Evolutionary conservation across 768 basidiomycete genomes (phyloP), one percentile per base, ranked within the genome.

Genomic region (Podaxis sp.): DNA sequence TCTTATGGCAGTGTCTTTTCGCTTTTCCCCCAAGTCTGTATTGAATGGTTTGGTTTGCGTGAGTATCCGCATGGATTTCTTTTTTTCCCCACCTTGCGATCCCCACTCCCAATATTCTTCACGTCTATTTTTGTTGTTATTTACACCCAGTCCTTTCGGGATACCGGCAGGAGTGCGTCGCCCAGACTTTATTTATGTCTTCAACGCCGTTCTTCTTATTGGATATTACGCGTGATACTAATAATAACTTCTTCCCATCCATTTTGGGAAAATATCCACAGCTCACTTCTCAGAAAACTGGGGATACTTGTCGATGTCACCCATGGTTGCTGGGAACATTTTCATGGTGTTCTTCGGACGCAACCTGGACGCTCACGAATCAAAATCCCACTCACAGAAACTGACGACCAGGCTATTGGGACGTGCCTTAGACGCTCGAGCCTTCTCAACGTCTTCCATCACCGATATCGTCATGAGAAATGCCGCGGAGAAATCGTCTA

Each of bases 1-100:
- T 86, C 87, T 0, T 90, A 95, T 67, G 93, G 93, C 3, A 81
- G 84, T 54, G 74, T 77, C 59, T 94, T 92, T 70, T 90, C 89
- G 2, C 76, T 90, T 48, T 81, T 84, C 69, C 91, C 92, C 0
- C 86, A 88, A n/a, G 80, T 96, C 33, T 80, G 85, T 57, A 81
- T 95, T 26, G 95, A 96, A 67, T 95, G 92, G 92, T 96, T 95
- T 67, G 94, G 94, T 6, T 79, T 96, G 69, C 78, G 92, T 92
- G 68, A 69, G 90, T 85, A 2, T 51, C 48, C 2, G 28, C 39
- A 59, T 49, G 19, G 33, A 28, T 48, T 51, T 36, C 11, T 28
- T 19, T 7, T 28, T 7, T 42, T 30, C 8, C 19, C 19, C 9
- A n/a, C 17, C 44, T n/a, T 19, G 42, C 44, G 44, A n/a, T 59